Evolutionary conservation across 2,329 filamentous ascomycete genomes (phyloP), one percentile per base, ranked within the genome.

Genomic region (Botrytis fragariae): DNA sequence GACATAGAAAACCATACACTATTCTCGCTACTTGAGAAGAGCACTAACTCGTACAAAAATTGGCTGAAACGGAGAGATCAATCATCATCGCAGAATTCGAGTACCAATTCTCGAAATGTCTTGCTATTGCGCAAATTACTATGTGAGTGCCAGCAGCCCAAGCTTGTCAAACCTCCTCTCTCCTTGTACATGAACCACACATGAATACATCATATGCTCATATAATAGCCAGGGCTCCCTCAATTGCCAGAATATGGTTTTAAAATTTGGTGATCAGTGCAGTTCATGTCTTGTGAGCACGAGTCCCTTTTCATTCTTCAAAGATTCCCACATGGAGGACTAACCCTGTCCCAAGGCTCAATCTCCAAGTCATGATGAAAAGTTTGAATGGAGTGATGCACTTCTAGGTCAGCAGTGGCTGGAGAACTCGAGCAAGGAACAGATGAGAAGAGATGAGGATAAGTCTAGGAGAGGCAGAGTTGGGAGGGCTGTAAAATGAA

Each of bases 81-180:
- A 37, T 37, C 10, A 3, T 29, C 25, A 3, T 37, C 42, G 37
- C 29, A 22, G 16, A 35, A 9, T 20, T 18, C 42, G 22, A 42
- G 32, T 51, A 25, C n/a, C 25, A 22, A 18, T 39, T 51, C 3
- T 22, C 60, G 54, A 44, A 29, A 71, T 71, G 69, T 42, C 69
- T 35, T 71, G 69, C n/a, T 71, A 71, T 45, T 71, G 60, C 60
- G 69, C 69, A 54, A 71, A 71, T 35, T 71, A 71, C 35, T 71
- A 71, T 10, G 69, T 71, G 45, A n/a, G 59, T 71, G 25, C 32
- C 18, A 25, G 8, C 57, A 63, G 35, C 54, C 54, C 54, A 44
- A 29, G 14, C 6, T 16, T 22, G 7, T 37, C 9, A 7, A 25
- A 10, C 29, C 16, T 39, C 39, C 6, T 9, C 18, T 42, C 32